A percentile compares a stretch with the other conserved stretches of the same genome.
Conservation (phyloP, 345 rosid species). For the Populus davidiana region DNA sequence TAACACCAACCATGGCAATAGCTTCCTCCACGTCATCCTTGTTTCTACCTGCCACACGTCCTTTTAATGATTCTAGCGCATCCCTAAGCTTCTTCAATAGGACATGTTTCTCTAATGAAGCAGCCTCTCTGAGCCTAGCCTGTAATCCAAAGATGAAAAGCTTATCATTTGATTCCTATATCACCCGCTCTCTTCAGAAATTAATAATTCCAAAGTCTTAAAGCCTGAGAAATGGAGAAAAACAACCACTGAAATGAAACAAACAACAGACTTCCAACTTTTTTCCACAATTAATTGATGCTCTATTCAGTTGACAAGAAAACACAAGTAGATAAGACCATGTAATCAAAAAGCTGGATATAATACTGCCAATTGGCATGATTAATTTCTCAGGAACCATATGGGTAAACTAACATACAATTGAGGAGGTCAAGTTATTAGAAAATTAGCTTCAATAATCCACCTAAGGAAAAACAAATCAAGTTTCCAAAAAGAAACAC, state of each 20-base stretch:
- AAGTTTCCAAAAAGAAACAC: not conserved
- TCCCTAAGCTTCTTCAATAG: slow-evolving; percentile 95
- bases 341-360: not conserved
- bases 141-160: slow-evolving; percentile 36
- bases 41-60: slow-evolving; percentile 87
- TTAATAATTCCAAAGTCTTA: slow-evolving; percentile 5
- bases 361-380: not conserved
- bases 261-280: not conserved
- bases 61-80: slow-evolving; percentile 81
- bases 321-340: not conserved
- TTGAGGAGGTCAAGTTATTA: not conserved
- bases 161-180: slow-evolving; percentile 5
- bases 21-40: slow-evolving; percentile 97
- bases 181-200: not conserved
- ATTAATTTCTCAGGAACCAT: not conserved
- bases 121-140: slow-evolving; percentile 90
- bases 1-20: slow-evolving; percentile 71
- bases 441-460: not conserved
- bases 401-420: not conserved
- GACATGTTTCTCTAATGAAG: slow-evolving; percentile 94
- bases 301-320: not conserved
- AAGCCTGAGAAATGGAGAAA: slow-evolving; percentile 5
- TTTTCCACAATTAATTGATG: not conserved
- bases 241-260: not conserved
- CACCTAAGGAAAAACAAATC: not conserved